A percentile compares a stretch with the other conserved stretches of the same genome.
Conservation (phyloP, 78 protist genomes). For the Monocercomonoides exilis region DNA sequence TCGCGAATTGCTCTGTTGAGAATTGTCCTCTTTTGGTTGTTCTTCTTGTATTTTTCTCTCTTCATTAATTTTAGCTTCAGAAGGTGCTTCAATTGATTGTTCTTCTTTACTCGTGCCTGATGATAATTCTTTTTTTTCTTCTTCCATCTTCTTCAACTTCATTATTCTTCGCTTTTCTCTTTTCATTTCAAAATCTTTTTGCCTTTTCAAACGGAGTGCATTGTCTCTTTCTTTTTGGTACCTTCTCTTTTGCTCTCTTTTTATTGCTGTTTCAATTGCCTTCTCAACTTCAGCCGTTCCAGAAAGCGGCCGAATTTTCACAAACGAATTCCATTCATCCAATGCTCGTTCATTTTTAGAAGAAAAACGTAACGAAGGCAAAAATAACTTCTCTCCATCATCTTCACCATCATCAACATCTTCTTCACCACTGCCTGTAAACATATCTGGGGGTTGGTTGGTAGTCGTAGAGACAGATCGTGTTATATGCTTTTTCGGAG, state of each 20-base stretch:
- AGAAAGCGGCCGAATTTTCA: no score
- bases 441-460: no score
- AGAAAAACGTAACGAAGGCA: no score
- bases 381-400: no score
- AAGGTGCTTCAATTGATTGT: not conserved
- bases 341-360: no score
- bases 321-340: no score
- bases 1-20: not conserved
- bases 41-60: not conserved
- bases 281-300: no score
- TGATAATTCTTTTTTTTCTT: not conserved
- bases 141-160: not conserved
- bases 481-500: no score
- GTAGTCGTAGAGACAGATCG: no score
- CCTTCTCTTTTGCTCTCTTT: conserved; percentile 3
- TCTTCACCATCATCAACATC: no score
- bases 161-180: not conserved
- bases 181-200: not conserved
- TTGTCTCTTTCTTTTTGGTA: not conserved
- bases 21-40: not conserved
- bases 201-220: conserved; percentile 18
- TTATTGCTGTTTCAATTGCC: not conserved
- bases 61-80: not conserved
- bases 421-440: no score
- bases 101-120: not conserved